Conservation (phyloP, 108 stramenopile genomes). For the Nitzschia sp. region DNA sequence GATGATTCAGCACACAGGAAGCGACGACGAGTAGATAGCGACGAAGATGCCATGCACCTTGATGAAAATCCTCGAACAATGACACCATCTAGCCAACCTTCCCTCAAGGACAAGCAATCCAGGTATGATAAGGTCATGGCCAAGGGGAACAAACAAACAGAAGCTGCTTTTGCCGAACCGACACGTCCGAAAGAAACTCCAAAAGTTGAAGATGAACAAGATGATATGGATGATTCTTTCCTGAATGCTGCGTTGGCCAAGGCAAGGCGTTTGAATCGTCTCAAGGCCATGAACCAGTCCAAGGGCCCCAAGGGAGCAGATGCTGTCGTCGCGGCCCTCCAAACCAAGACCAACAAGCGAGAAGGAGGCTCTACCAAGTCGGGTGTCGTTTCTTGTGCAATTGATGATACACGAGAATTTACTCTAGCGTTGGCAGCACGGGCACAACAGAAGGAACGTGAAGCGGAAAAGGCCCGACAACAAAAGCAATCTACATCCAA, state of each 20-base stretch:
- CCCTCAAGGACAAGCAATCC: conserved; percentile 32
- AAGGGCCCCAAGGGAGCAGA: conserved; percentile 48
- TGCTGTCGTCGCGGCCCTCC: conserved; percentile 67
- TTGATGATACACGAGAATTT: conserved; percentile 84
- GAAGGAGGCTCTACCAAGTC: neutral
- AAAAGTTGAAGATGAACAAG: conserved; percentile 13
- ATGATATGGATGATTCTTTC: conserved; percentile 83
- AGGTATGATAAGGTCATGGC: conserved; percentile 79
- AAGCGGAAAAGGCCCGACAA: conserved; percentile 25
- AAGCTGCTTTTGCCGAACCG: conserved; percentile 47
- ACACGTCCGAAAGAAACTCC: neutral
- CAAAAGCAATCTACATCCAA: conserved; percentile 2
- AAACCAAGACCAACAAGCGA: conserved; percentile 5
- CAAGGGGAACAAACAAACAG: conserved; percentile 74
- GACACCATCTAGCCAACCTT: conserved; percentile 4
- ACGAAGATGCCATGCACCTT: conserved; percentile 40
- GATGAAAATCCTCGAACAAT: neutral
- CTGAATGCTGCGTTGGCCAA: conserved; percentile 87
- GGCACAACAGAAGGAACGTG: conserved; percentile 59
- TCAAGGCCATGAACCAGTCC: conserved; percentile 55
- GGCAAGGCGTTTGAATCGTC: conserved; percentile 74
- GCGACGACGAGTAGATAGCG: conserved; percentile 37
- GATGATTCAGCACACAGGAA: conserved; percentile 29
- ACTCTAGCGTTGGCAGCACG: conserved; percentile 75
- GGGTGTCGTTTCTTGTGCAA: conserved; percentile 63